Percentiles rank a stretch among this genome's conserved stretches.
Conservation (phyloP, 1,139 yeast genomes). For the Scheffersomyces titani region DNA sequence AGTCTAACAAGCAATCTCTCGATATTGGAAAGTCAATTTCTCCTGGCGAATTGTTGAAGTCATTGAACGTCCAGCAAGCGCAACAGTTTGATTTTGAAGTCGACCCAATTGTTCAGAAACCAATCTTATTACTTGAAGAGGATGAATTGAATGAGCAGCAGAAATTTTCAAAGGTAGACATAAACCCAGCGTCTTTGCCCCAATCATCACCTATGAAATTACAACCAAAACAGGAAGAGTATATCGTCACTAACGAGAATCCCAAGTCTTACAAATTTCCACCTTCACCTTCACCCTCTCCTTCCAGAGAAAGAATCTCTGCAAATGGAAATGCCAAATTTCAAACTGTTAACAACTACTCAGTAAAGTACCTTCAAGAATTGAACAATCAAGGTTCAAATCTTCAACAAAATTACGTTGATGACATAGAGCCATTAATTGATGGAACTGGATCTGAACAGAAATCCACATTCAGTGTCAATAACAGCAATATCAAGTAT, state of each 20-base stretch:
- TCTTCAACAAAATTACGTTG: conserved; percentile 29
- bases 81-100: conserved; percentile 18
- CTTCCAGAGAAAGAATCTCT: conserved; percentile 5
- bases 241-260: conserved; percentile 38
- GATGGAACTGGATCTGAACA: conserved; percentile 7
- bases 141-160: conserved; percentile 27
- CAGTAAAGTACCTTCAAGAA: conserved; percentile 48
- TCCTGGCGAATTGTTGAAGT: conserved; percentile 36
- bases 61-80: conserved; percentile 10
- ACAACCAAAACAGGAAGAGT: conserved; percentile 26
- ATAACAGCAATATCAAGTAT: conserved; percentile 18
- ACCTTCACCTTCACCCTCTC: conserved; percentile 33
- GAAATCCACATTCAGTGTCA: conserved; percentile 6
- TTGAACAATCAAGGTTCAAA: conserved; percentile 18
- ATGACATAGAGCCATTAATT: conserved; percentile 44
- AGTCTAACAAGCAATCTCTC: conserved; percentile 15
- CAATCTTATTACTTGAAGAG: conserved; percentile 29
- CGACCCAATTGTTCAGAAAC: conserved; percentile 14
- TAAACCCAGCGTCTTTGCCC: conserved; percentile 6
- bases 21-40: conserved; percentile 33
- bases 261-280: conserved; percentile 54
- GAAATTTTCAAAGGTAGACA: conserved; percentile 5
- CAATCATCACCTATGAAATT: conserved; percentile 10
- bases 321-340: conserved; percentile 7
- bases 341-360: conserved; percentile 31